A percentile compares a stretch with the other conserved stretches of the same genome.
These are phyloP conservation scores for Saussurea involucrata DNA, from an alignment of 129 eudicot species.

Conservation along the genomic window DNA sequence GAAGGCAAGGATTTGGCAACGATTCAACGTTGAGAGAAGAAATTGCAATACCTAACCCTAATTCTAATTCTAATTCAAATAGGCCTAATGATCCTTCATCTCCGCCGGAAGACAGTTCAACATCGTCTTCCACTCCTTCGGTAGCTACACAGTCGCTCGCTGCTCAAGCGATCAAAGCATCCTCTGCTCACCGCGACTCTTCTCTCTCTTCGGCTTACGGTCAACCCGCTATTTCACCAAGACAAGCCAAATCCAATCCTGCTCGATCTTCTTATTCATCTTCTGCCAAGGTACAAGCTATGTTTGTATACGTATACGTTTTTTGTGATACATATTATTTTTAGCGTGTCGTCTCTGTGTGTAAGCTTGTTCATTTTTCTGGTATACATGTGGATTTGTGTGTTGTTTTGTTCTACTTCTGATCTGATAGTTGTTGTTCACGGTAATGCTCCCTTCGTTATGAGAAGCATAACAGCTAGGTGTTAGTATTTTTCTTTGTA, in stretches of 20 bases:
- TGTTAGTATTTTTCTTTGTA: background rate
- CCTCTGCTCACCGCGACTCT: slow-evolving; percentile 63
- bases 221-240: slow-evolving; percentile 52
- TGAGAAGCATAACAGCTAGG: background rate
- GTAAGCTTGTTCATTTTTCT: background rate
- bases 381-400: slow-evolving; percentile 1
- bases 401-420: background rate
- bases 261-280: slow-evolving; percentile 32
- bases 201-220: slow-evolving; percentile 81
- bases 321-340: background rate
- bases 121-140: slow-evolving; percentile 38
- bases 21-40: slow-evolving; percentile 14
- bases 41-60: slow-evolving; percentile 28
- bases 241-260: slow-evolving; percentile 25
- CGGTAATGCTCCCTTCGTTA: background rate
- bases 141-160: slow-evolving; percentile 58
- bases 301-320: background rate
- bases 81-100: slow-evolving; percentile 10
- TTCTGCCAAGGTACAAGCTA: slow-evolving; percentile 39
- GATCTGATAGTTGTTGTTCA: slow-evolving; percentile 5
- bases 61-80: slow-evolving; percentile 15
- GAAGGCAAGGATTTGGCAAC: slow-evolving; percentile 49
- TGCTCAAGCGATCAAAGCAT: slow-evolving; percentile 77
- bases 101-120: slow-evolving; percentile 24
- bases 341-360: background rate